Evolutionary conservation across 139 green algal genomes (phyloP), one percentile per base, ranked within the genome.

Genomic region (Limnomonas spitsbergensis): DNA sequence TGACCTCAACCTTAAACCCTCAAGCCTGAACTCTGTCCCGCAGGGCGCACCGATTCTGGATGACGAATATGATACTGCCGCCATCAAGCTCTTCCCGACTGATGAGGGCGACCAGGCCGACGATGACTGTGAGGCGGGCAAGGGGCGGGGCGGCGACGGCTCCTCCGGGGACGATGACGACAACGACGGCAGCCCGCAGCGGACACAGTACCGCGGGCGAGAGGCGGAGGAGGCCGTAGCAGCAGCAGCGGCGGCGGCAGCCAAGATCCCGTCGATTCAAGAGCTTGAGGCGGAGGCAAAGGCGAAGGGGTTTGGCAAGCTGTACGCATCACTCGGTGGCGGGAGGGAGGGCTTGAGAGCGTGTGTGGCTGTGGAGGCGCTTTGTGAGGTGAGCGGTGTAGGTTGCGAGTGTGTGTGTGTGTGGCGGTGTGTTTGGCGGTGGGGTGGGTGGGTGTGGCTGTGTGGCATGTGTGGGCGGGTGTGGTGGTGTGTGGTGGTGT

Each of bases 241-340:
- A 26, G 85, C 90, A n/a, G n/a, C n/a, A n/a, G n/a, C n/a, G n/a
- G n/a, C n/a, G n/a, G n/a, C n/a, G n/a, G n/a, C n/a, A n/a, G n/a
- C n/a, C n/a, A n/a, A n/a, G n/a, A n/a, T n/a, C n/a, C n/a, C n/a
- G n/a, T n/a, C n/a, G n/a, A n/a, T n/a, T n/a, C n/a, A n/a, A n/a
- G n/a, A n/a, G n/a, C n/a, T 90, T 69, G 52, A 89, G 39, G 53
- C 69, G 3, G 81, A 91, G 71, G 85, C 78, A 3, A 40, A 53
- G 4, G 27, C 66, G 6, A 88, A 90, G 73, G 91, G 91, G 38
- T 89, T 91, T 52, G 94, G 94, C 56, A 83, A 81, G 69, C 85
- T 96, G 31, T 98, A 94, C 81, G 80, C 85, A 1, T 86, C 87
- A 1, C 96, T 97, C 73, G 88, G 85, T 1, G 90, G 86, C 1